A percentile compares a stretch with the other conserved stretches of the same genome.
phyloP scores from a whole-genome alignment of 2,329 filamentous ascomycete genomes.

The Pseudogymnoascus sp. region DNA sequence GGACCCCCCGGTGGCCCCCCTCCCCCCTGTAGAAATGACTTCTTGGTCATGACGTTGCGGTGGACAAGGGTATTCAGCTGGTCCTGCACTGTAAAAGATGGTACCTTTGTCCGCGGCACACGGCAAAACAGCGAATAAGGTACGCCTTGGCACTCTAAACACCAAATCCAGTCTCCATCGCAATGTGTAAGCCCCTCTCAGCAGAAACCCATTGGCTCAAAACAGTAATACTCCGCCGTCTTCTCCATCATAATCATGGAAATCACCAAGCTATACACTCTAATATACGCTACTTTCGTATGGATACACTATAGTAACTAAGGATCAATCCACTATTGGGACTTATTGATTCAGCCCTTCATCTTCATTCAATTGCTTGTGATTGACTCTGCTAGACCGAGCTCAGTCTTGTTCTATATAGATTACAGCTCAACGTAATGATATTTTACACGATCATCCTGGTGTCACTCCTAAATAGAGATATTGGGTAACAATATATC shows the following conservation, averaged over 20 bases:
- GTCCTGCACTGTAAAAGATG: not conserved
- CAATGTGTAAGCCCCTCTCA: not conserved
- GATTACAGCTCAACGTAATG: no score
- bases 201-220: not conserved
- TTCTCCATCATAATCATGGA: not conserved
- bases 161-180: not conserved
- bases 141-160: constrained; percentile 4
- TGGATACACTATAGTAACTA: not conserved
- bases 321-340: not conserved
- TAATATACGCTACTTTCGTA: not conserved
- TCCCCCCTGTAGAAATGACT: not conserved
- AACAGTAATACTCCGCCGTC: not conserved
- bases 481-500: not conserved
- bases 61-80: not conserved
- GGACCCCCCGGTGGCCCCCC: not conserved
- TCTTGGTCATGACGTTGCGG: constrained; percentile 1
- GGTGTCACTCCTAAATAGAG: not conserved
- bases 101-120: not conserved
- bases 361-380: not conserved
- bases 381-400: not conserved
- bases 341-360: not conserved
- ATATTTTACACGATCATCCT: not conserved
- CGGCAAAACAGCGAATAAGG: constrained; percentile 2
- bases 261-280: not conserved
- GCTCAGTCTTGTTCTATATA: not conserved